phyloP scores from a whole-genome alignment of 192 early-diverging fungal species.

The Linnemannia zychae region DNA sequence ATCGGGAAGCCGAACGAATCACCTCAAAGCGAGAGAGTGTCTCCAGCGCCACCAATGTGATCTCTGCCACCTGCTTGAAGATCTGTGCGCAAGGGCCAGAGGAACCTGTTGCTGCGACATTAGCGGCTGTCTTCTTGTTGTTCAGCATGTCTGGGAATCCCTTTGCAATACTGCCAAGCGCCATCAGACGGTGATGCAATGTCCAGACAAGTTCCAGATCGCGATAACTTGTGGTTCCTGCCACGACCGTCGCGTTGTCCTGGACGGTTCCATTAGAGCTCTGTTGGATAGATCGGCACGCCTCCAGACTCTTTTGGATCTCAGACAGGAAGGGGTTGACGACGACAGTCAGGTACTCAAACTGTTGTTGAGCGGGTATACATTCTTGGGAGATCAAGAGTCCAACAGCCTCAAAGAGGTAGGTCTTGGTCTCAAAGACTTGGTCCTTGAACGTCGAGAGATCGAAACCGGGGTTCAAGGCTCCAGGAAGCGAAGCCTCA shows the following conservation, averaged over 20 bases:
- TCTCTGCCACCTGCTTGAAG: conserved; percentile 86
- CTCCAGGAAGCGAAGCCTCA: conserved; percentile 68
- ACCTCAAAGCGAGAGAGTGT: conserved; percentile 70
- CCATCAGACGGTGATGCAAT: conserved; percentile 85
- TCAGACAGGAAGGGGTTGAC: conserved; percentile 83
- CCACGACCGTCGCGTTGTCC: conserved; percentile 18
- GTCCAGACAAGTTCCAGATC: conserved; percentile 81
- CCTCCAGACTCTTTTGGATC: conserved; percentile 81
- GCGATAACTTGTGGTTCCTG: conserved; percentile 67
- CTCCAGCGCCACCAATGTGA: conserved; percentile 79
- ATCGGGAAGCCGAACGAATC: conserved; percentile 78
- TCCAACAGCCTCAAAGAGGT: conserved; percentile 94
- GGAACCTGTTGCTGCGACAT: conserved; percentile 36
- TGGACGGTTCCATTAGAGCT: conserved; percentile 37
- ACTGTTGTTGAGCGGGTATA: conserved; percentile 77
- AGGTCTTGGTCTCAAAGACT: conserved; percentile 78
- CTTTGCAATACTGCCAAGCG: conserved; percentile 88
- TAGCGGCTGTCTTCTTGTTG: conserved; percentile 22
- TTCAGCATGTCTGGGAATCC: conserved; percentile 71
- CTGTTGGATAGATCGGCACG: conserved; percentile 65
- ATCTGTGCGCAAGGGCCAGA: conserved; percentile 73
- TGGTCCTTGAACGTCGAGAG: conserved; percentile 61
- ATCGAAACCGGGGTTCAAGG: conserved; percentile 59
- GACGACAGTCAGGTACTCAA: conserved; percentile 77
- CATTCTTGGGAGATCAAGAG: conserved; percentile 86